Conservation (phyloP, 2,329 filamentous ascomycete species). For the Graphilbum sp. region DNA sequence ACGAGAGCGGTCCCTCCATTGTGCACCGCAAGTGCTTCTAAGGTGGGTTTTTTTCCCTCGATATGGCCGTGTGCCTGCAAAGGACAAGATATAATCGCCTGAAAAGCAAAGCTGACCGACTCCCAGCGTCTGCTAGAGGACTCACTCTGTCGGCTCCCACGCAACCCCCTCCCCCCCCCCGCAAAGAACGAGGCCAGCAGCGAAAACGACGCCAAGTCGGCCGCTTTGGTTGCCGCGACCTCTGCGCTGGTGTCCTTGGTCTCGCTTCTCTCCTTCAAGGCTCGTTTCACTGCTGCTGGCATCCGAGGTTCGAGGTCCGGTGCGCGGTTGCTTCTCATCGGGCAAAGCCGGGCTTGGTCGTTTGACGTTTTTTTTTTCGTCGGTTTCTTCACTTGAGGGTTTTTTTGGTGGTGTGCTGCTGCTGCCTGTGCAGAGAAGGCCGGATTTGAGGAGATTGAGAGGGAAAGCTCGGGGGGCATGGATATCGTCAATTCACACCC, state of each 20-base stretch:
- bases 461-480: constrained; percentile 20
- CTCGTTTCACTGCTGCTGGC: constrained; percentile 24
- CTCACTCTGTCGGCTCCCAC: too few relatives aligned
- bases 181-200: constrained; percentile 28
- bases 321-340: constrained; percentile 24
- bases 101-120: too few relatives aligned
- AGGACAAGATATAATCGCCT: too few relatives aligned
- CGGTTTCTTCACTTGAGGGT: not conserved
- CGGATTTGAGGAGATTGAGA: constrained; percentile 12
- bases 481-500: constrained; percentile 17
- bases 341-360: not conserved
- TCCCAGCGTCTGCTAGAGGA: too few relatives aligned
- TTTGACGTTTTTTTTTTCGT: not conserved
- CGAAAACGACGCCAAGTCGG: constrained; percentile 20
- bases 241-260: constrained; percentile 31
- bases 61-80: too few relatives aligned
- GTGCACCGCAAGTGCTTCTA: constrained; percentile 99
- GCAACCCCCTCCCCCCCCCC: too few relatives aligned
- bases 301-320: constrained; percentile 36
- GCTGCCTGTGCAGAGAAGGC: constrained; percentile 17
- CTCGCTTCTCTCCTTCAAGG: constrained; percentile 41
- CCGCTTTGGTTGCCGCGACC: constrained; percentile 12
- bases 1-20: constrained; percentile 98
- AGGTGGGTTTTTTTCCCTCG: constrained; percentile 33
- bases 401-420: not conserved